Percentiles rank a stretch among this genome's conserved stretches.
phyloP scores from a whole-genome alignment of 192 early-diverging fungal genomes.

The Rhizoclosmatium sp. region DNA sequence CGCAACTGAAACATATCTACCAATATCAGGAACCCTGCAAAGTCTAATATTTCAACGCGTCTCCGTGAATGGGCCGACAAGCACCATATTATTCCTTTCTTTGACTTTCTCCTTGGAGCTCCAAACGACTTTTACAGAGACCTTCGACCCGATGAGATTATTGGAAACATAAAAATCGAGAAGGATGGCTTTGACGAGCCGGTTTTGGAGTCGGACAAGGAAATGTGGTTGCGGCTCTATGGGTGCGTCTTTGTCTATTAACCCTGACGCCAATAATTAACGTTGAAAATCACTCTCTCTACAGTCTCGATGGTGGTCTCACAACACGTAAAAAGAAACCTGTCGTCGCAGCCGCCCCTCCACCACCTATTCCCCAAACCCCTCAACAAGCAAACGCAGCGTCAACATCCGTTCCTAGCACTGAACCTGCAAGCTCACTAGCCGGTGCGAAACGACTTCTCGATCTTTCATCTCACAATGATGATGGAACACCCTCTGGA shows the following conservation, averaged over 20 bases:
- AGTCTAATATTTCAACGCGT: conserved; percentile 29
- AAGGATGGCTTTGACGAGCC: conserved; percentile 13
- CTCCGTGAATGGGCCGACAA: conserved; percentile 31
- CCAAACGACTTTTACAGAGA: conserved; percentile 14
- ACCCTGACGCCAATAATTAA: background rate
- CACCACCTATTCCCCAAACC: conserved; percentile 1
- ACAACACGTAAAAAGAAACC: conserved; percentile 1
- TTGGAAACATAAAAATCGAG: background rate
- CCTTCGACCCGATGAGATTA: background rate
- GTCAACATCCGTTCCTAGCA: background rate
- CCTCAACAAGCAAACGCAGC: background rate
- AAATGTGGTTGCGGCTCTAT: conserved; percentile 28
- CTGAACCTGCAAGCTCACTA: background rate
- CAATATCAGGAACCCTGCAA: background rate
- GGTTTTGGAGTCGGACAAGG: conserved; percentile 13
- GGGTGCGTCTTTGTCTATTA: conserved; percentile 15
- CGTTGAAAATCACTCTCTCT: background rate
- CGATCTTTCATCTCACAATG: background rate
- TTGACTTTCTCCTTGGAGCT: conserved; percentile 8
- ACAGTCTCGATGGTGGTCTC: conserved; percentile 26
- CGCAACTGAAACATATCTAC: too few species aligned
- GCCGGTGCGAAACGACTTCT: background rate
- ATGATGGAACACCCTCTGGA: background rate
- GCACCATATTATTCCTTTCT: conserved; percentile 31
- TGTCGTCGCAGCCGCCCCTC: background rate